A percentile compares a stretch with the other conserved stretches of the same genome.
Conservation (phyloP, 371 early-diverging fungal species). For the Rhizomucor pusillus region DNA sequence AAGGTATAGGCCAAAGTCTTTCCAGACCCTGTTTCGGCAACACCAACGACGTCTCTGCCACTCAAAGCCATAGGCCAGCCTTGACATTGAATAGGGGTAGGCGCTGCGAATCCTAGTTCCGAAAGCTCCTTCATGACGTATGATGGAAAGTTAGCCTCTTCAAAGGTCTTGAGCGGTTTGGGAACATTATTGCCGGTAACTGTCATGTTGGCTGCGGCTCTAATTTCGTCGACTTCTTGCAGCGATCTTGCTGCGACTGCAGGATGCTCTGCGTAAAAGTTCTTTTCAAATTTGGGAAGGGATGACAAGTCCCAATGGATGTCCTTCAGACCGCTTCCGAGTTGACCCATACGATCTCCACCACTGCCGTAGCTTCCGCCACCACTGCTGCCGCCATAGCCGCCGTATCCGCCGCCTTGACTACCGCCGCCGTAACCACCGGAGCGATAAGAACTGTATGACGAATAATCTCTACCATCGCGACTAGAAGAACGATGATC, state of each 20-base stretch:
- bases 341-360: slow-evolving; percentile 60
- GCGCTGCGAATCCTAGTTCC: slow-evolving; percentile 82
- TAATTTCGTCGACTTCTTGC: slow-evolving; percentile 64
- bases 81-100: slow-evolving; percentile 98
- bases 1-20: slow-evolving; percentile 98
- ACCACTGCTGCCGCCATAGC: slow-evolving; percentile 17
- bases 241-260: slow-evolving; percentile 56
- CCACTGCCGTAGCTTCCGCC: slow-evolving; percentile 27
- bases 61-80: slow-evolving; percentile 99
- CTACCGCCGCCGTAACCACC: slow-evolving; percentile 20
- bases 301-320: slow-evolving; percentile 70
- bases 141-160: slow-evolving; percentile 81
- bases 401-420: slow-evolving; percentile 15
- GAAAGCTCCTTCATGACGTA: slow-evolving; percentile 86
- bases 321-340: slow-evolving; percentile 56
- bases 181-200: slow-evolving; percentile 70
- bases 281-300: slow-evolving; percentile 86
- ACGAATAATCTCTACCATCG: slow-evolving; percentile 46
- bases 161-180: slow-evolving; percentile 81
- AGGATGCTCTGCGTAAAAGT: slow-evolving; percentile 87
- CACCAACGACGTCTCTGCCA: slow-evolving; percentile 97
- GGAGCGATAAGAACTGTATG: slow-evolving; percentile 32
- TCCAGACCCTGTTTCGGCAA: slow-evolving; percentile 99
- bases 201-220: slow-evolving; percentile 70
- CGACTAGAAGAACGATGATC: slow-evolving; percentile 35